Base-by-base conservation (phyloP, 768 basidiomycete species). In the Hypsizygus marmoreus region DNA sequence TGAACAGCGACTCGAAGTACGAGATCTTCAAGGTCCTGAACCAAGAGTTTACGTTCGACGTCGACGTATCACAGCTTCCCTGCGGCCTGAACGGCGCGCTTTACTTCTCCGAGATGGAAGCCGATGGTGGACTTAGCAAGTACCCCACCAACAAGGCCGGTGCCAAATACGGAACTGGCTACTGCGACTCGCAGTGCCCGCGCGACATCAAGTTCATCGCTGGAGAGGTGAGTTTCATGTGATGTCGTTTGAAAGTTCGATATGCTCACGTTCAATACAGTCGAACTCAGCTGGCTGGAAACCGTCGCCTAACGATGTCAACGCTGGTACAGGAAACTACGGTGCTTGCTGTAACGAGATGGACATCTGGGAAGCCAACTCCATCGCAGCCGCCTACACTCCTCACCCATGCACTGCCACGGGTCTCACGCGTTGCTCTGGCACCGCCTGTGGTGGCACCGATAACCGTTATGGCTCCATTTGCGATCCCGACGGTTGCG, bases 101-200 rank as follows among this genome's bases (percentile, higher is more conserved):
- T 45, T 82, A 82, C 70, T 79, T 82, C 64, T 64, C 69, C 40
- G 71, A 76, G 61, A 82, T 82, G 80, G 78, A 76, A 53, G 70
- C 70, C 10, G 79, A 81, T 54, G 80, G 80, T 64, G 80, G 80
- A 32, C 56, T 64, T 39, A 44, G 68, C 45, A 64, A 69, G 54
- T 77, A 64, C 66, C 55, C 77, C 26, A 65, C 51, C 56, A 82
- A 83, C 75, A 77, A 77, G 68, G 79, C 80, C 10, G 70, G 72
- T 23, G 65, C 70, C 34, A 64, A 77, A 60, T 82, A 75, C 64
- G 79, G 80, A 38, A 80, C 79, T 13, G 81, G 81, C 11, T 82
- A 82, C 66, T 81, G 81, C 62, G 81, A 83, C 61, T 73, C 80
- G 12, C 80, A 83, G 64, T 83, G 81, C 67, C 81, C 80, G 13